Percentiles rank a stretch among this genome's conserved stretches.
Evolutionary conservation across 176 grass and related monocot species (phyloP).

Genomic region (Poa annua): DNA sequence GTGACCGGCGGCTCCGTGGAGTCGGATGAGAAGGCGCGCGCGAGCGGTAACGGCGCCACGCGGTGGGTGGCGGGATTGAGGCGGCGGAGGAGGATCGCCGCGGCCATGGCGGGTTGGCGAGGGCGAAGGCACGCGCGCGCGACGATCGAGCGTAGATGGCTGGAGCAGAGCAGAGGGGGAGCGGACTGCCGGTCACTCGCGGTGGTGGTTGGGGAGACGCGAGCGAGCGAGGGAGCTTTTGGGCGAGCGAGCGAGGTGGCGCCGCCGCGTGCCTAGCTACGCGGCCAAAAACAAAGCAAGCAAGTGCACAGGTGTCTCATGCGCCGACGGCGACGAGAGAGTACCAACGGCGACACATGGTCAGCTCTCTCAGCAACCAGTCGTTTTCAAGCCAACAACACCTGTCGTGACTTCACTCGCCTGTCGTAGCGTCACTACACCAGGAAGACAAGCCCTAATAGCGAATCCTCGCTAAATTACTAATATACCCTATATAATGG

Average conservation of each 20-base stretch:
- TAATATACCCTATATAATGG: too few relatives aligned
- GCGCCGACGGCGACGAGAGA: background rate
- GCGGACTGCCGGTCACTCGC: background rate
- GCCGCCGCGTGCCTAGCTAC: background rate
- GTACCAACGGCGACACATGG: slow-evolving; percentile 15
- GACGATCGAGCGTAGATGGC: background rate
- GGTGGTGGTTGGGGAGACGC: background rate
- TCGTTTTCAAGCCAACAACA: background rate
- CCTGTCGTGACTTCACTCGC: too few relatives aligned
- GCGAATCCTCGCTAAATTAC: too few relatives aligned
- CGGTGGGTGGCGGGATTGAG: background rate
- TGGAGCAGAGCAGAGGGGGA: background rate
- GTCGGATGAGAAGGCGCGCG: slow-evolving; percentile 13
- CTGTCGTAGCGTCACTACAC: too few relatives aligned
- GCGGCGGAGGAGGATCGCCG: slow-evolving; percentile 58
- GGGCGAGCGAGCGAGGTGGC: background rate
- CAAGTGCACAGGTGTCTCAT: slow-evolving; percentile 26
- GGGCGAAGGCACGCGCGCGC: background rate
- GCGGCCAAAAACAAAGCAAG: too few relatives aligned
- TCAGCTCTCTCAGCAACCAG: background rate
- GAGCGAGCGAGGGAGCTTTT: background rate
- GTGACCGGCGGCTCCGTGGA: slow-evolving; percentile 45
- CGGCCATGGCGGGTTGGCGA: slow-evolving; percentile 36
- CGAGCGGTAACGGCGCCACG: background rate
- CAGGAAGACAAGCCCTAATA: too few relatives aligned